These are phyloP conservation scores for Darksidea phi DNA, from an alignment of 495 filamentous ascomycete genomes.

Conservation along the genomic window DNA sequence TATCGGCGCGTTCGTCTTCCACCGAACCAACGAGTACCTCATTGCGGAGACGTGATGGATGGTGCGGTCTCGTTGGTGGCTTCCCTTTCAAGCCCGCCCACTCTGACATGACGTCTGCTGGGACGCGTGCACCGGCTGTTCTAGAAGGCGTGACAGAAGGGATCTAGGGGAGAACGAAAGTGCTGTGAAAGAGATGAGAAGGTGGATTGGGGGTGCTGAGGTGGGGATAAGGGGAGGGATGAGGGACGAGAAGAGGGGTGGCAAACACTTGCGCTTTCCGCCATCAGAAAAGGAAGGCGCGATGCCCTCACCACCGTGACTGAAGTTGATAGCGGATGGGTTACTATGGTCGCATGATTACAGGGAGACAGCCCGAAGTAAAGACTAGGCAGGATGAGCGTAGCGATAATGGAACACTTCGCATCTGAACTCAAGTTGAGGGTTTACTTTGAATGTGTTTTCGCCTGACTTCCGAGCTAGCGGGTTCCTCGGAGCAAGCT, in stretches of 20 bases:
- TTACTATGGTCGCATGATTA: background rate
- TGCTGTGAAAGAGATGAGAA: background rate
- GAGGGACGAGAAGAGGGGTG: background rate
- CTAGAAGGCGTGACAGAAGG: too few species aligned
- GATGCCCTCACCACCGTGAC: background rate
- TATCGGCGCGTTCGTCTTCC: conserved; percentile 14
- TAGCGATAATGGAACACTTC: too few species aligned
- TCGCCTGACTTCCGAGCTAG: too few species aligned
- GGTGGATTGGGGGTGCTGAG: background rate
- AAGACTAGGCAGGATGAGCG: too few species aligned
- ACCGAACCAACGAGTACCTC: conserved; percentile 13
- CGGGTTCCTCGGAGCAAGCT: too few species aligned
- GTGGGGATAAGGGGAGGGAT: background rate
- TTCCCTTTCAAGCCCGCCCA: background rate
- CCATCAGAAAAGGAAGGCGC: background rate
- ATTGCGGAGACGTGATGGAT: conserved; percentile 19
- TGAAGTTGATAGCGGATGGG: too few species aligned
- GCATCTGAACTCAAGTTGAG: too few species aligned
- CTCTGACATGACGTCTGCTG: conserved; percentile 3
- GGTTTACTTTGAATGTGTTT: too few species aligned
- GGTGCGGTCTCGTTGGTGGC: background rate
- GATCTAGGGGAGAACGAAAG: background rate
- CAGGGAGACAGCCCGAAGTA: too few species aligned
- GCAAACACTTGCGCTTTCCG: background rate
- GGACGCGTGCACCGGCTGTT: background rate